Conservation (phyloP, 345 rosid species). For the Viola odorata region DNA sequence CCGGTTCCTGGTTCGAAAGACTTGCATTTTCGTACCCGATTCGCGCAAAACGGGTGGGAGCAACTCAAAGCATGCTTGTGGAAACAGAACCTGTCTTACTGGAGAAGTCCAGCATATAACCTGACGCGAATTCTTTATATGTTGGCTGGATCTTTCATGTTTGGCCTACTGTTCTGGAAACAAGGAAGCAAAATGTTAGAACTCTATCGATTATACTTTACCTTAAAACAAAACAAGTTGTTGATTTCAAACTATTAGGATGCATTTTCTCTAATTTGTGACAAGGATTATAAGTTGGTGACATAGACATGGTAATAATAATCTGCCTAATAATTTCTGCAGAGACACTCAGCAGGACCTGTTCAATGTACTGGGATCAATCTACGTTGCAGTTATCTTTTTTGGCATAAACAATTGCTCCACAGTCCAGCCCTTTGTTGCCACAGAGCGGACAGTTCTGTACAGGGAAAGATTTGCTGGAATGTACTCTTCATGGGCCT, state of each 20-base stretch:
- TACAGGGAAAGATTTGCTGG: constrained; percentile 80
- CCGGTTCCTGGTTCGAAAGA: constrained; percentile 46
- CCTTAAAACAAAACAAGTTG: too few species aligned
- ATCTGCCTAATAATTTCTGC: background rate
- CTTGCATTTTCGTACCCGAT: constrained; percentile 47
- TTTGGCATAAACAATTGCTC: constrained; percentile 66
- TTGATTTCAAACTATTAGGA: too few species aligned
- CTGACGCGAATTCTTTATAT: constrained; percentile 39
- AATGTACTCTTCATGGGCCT: constrained; percentile 75
- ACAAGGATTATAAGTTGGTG: too few species aligned
- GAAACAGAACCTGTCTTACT: constrained; percentile 73
- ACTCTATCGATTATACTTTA: background rate
- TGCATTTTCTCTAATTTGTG: too few species aligned
- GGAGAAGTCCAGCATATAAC: constrained; percentile 84
- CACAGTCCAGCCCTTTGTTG: constrained; percentile 46
- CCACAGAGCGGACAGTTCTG: constrained; percentile 56
- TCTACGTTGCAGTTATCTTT: constrained; percentile 42
- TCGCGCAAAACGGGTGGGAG: constrained; percentile 49
- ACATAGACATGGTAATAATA: background rate
- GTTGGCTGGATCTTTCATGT: constrained; percentile 35
- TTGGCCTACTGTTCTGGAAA: constrained; percentile 63
- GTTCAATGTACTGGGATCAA: constrained; percentile 54
- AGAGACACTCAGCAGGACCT: constrained; percentile 61
- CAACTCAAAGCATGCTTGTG: constrained; percentile 71
- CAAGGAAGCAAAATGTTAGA: constrained; percentile 66